phyloP scores from a whole-genome alignment of 1,139 yeast species.

The Starmera stellimalicola region DNA sequence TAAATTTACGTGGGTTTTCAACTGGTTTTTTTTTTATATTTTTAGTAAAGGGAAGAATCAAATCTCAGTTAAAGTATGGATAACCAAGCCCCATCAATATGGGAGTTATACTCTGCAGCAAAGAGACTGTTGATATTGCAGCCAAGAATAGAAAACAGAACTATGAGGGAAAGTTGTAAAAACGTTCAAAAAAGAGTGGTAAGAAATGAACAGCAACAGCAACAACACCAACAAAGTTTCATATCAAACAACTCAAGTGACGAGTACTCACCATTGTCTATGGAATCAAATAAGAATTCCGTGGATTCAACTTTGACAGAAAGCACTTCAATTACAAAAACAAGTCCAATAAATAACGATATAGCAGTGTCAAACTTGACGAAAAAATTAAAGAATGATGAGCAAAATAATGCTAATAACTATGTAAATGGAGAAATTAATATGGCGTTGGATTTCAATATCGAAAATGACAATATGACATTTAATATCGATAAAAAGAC shows the following conservation, averaged over 20 bases:
- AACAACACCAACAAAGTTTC: background rate
- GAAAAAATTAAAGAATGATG: slow-evolving; percentile 1
- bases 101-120: slow-evolving; percentile 21
- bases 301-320: slow-evolving; percentile 8
- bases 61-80: slow-evolving; percentile 1
- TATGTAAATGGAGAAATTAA: slow-evolving; percentile 7
- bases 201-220: slow-evolving; percentile 1
- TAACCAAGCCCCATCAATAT: slow-evolving; percentile 14
- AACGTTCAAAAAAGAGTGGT: slow-evolving; percentile 7
- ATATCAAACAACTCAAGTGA: slow-evolving; percentile 4
- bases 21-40: too few relatives aligned
- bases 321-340: background rate
- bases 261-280: slow-evolving; percentile 13
- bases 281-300: slow-evolving; percentile 15
- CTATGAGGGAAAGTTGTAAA: slow-evolving; percentile 17
- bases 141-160: slow-evolving; percentile 19
- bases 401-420: background rate
- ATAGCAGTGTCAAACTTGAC: background rate
- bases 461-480: slow-evolving; percentile 7
- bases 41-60: too few relatives aligned
- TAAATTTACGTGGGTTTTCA: too few relatives aligned
- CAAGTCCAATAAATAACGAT: slow-evolving; percentile 1
- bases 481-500: slow-evolving; percentile 5
- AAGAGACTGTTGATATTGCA: slow-evolving; percentile 17
- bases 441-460: slow-evolving; percentile 12